Base-by-base conservation (phyloP, 2,329 filamentous ascomycete species). In the Phialocephala subalpina region DNA sequence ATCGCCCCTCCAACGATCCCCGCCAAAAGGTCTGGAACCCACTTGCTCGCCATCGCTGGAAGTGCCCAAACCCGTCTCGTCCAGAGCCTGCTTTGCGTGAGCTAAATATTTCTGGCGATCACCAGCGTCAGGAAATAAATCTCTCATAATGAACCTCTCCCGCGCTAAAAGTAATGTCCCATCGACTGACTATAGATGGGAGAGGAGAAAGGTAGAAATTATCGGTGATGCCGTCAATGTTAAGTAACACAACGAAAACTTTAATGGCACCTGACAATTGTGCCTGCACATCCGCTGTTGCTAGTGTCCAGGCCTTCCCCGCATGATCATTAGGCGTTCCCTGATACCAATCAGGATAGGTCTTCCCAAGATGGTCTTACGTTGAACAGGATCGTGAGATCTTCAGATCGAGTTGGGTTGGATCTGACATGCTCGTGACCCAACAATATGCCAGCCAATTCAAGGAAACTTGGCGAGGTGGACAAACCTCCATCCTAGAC, bases 201-300 rank as follows among this genome's bases (percentile, higher is more conserved):
- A 55, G 4, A 55, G 27, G 25, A 18, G 16, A 22, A n/a, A 25
- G 14, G 52, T 18, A n/a, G 42, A 22, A 49, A 42, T 20, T 59
- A 18, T 65, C 63, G 58, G 63, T 56, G 38, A 57, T 35, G 49
- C 63, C 63, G 58, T 64, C 52, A 57, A 29, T 2, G 16, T n/a
- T 18, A 38, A 64, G 45, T 64, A 36, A 64, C 56, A 58, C 61
- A 14, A 14, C 60, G 29, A 55, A 60, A 59, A 59, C 22, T 64
- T 47, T 35, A 59, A 25, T 53, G 49, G 22, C 62, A 60, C 62
- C 56, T 64, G 62, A 64, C 62, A 33, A n/a, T 38, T 36, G 49
- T 56, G 35, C 45, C 56, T 64, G 58, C 42, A 45, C 58, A 60
- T 52, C 58, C 27, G 58, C 36, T 60, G 16, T 20, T 45, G 38